A percentile compares a stretch with the other conserved stretches of the same genome.
phyloP scores from a whole-genome alignment of 345 rosid genomes.

The Odontarrhena argentea region DNA sequence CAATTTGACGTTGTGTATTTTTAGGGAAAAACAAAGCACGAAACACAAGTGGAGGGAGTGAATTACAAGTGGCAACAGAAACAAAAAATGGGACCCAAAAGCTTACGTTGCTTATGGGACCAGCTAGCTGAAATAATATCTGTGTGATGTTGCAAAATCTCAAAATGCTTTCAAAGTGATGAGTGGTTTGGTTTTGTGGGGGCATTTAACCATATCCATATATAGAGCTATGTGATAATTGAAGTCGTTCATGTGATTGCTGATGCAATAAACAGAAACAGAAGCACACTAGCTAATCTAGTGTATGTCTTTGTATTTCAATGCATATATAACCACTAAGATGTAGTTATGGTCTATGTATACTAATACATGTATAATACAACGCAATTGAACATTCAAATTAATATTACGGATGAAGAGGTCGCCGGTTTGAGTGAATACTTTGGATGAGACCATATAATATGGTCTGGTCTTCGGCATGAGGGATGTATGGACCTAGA shows the following conservation, averaged over 20 bases:
- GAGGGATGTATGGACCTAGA: no score
- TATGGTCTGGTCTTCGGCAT: no score
- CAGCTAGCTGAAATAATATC: slow-evolving; percentile 26
- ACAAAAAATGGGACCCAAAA: slow-evolving; percentile 19
- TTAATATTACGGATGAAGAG: no score
- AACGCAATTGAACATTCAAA: no score
- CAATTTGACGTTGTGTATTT: background rate
- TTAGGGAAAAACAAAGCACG: slow-evolving; percentile 11
- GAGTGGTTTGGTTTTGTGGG: slow-evolving; percentile 29
- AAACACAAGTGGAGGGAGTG: slow-evolving; percentile 36
- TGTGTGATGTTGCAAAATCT: slow-evolving; percentile 30
- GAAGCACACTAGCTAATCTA: background rate
- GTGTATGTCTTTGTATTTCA: no score
- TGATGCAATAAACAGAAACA: slow-evolving; percentile 15
- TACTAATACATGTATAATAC: no score
- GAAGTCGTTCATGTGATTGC: slow-evolving; percentile 1
- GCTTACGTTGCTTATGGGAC: slow-evolving; percentile 29
- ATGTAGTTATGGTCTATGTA: no score
- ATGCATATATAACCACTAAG: no score
- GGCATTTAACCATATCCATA: slow-evolving; percentile 25
- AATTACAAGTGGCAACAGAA: slow-evolving; percentile 37
- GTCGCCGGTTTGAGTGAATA: no score
- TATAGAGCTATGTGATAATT: slow-evolving; percentile 7
- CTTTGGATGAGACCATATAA: no score
- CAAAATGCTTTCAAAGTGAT: slow-evolving; percentile 21